These are phyloP conservation scores for Abrus pulchellus DNA, from an alignment of 306 rosid species.

Conservation along the genomic window DNA sequence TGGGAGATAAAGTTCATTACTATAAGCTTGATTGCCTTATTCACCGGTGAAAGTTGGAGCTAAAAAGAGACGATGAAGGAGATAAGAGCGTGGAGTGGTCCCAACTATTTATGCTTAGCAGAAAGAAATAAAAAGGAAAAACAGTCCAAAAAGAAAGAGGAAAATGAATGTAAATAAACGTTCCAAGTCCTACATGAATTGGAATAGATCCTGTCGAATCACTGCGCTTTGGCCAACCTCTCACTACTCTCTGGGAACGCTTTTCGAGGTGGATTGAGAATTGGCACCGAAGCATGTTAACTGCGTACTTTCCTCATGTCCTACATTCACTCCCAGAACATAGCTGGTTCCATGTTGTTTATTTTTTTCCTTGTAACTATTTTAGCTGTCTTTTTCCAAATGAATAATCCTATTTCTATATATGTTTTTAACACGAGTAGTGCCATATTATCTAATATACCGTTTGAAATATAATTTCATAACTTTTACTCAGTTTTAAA, in stretches of 20 bases:
- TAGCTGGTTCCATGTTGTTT: neutral
- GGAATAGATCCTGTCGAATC: slow-evolving; percentile 19
- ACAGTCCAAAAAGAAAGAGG: slow-evolving; percentile 15
- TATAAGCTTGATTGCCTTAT: slow-evolving; percentile 2
- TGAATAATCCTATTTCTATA: neutral
- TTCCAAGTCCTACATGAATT: neutral
- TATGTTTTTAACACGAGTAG: too few relatives aligned
- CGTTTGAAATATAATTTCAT: too few relatives aligned
- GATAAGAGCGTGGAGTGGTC: slow-evolving; percentile 54
- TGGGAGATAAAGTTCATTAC: slow-evolving; percentile 32
- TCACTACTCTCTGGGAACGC: slow-evolving; percentile 51
- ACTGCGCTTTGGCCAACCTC: neutral
- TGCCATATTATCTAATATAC: too few relatives aligned
- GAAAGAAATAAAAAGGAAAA: neutral
- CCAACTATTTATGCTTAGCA: slow-evolving; percentile 31
- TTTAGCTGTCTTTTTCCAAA: slow-evolving; percentile 16
- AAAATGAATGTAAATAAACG: slow-evolving; percentile 1
- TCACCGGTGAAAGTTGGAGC: slow-evolving; percentile 45
- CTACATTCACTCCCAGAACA: neutral
- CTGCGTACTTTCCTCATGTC: neutral
- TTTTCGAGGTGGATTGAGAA: slow-evolving; percentile 59
- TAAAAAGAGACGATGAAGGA: slow-evolving; percentile 30
- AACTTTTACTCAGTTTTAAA: too few relatives aligned
- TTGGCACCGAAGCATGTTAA: slow-evolving; percentile 38
- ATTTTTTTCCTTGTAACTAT: neutral